phyloP scores from a whole-genome alignment of 495 filamentous ascomycete genomes.

The Aspergillus conjunctus region DNA sequence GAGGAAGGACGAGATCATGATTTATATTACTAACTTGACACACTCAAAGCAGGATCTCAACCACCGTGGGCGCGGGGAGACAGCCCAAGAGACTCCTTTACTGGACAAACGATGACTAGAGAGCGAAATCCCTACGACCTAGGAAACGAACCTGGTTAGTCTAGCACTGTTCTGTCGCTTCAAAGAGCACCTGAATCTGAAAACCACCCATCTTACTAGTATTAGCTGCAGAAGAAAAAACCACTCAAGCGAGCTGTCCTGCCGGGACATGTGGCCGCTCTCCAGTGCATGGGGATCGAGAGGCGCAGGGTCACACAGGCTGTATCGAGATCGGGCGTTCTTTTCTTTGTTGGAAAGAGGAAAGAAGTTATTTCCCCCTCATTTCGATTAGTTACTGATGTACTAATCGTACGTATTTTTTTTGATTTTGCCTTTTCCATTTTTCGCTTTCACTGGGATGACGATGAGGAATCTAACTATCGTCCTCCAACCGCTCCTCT shows the following conservation, averaged over 20 bases:
- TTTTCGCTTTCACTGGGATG: no score
- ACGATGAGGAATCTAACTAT: no score
- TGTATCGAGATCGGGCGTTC: constrained; percentile 26
- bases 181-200: constrained; percentile 12
- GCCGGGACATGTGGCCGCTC: constrained; percentile 33
- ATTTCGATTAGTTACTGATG: background rate
- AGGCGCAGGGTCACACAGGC: constrained; percentile 17
- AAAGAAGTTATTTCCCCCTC: background rate
- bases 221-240: constrained; percentile 18
- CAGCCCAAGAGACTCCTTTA: background rate
- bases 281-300: constrained; percentile 26
- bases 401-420: no score
- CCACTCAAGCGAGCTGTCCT: constrained; percentile 22
- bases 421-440: no score
- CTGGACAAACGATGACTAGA: background rate
- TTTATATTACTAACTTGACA: constrained; percentile 5
- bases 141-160: constrained; percentile 11
- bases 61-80: constrained; percentile 12
- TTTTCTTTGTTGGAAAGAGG: constrained; percentile 3
- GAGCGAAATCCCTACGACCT: background rate
- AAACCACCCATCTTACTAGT: constrained; percentile 17
- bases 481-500: no score
- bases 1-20: constrained; percentile 5
- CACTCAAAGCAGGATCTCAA: constrained; percentile 2
- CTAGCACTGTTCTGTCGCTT: background rate